These are phyloP conservation scores for Fusarium sp. DNA, from an alignment of 2,329 filamentous ascomycete genomes.

Conservation along the genomic window DNA sequence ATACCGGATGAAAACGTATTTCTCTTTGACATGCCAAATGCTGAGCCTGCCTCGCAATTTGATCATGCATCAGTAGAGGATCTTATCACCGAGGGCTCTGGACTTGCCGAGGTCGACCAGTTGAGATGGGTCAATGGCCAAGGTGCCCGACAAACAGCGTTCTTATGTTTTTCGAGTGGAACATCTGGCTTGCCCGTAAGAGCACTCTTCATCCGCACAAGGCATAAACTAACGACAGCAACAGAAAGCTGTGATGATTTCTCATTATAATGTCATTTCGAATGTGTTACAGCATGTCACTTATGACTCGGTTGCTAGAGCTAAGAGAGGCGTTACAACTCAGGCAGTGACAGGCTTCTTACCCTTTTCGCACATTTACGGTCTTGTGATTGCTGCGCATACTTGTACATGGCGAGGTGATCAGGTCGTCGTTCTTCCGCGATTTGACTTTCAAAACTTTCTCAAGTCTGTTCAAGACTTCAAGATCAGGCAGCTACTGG, in stretches of 20 bases:
- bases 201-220: accelerated
- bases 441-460: conserved; percentile 78
- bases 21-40: conserved; percentile 74
- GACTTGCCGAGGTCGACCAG: conserved; percentile 66
- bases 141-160: conserved; percentile 77
- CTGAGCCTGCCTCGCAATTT: conserved; percentile 57
- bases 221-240: accelerated
- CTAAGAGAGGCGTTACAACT: conserved; percentile 55
- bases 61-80: conserved; percentile 72
- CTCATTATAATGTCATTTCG: conserved; percentile 83
- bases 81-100: conserved; percentile 72
- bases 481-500: conserved; percentile 30
- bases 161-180: conserved; percentile 84
- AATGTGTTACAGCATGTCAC: conserved; percentile 75
- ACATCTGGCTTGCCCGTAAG: conserved; percentile 81
- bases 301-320: conserved; percentile 58
- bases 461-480: conserved; percentile 54
- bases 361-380: conserved; percentile 87
- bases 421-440: conserved; percentile 79
- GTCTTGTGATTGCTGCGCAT: conserved; percentile 79
- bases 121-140: conserved; percentile 73
- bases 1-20: conserved; percentile 76
- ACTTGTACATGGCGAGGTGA: conserved; percentile 79
- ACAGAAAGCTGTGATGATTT: conserved; percentile 88
- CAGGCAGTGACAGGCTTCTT: conserved; percentile 75